Evolutionary conservation across 495 filamentous ascomycete species (phyloP).

Genomic region (Aspergillus steynii): DNA sequence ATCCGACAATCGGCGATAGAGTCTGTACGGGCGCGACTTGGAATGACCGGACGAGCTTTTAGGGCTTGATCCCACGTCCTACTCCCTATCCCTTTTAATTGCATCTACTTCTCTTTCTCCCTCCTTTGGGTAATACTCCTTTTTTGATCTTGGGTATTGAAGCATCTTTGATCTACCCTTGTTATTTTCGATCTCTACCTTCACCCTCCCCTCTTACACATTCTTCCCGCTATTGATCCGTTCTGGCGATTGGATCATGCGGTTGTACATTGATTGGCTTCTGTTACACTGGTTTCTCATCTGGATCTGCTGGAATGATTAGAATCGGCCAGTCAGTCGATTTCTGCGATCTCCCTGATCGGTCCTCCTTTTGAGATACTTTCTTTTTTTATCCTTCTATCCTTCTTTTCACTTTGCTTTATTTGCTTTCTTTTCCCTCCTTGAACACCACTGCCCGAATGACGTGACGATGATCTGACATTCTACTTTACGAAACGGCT

Average conservation of each 20-base stretch:
- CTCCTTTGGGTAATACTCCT: slow-evolving; percentile 17
- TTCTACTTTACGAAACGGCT: slow-evolving; percentile 13
- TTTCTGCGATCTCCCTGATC: slow-evolving; percentile 1
- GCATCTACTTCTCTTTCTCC: slow-evolving; percentile 15
- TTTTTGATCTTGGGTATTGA: not conserved
- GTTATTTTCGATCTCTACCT: not conserved
- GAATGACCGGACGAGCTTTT: slow-evolving; percentile 27
- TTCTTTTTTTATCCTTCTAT: slow-evolving; percentile 5
- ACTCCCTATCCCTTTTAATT: slow-evolving; percentile 6
- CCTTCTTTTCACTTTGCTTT: slow-evolving; percentile 10
- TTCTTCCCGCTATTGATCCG: not conserved
- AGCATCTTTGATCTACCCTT: not conserved
- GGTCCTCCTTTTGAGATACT: slow-evolving; percentile 11
- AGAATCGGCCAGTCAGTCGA: not conserved
- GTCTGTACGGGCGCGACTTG: slow-evolving; percentile 14
- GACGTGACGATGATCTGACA: slow-evolving; percentile 18
- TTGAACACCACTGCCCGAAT: slow-evolving; percentile 6
- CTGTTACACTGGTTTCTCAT: not conserved
- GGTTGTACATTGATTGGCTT: not conserved
- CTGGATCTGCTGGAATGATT: not conserved
- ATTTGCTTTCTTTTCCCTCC: slow-evolving; percentile 8
- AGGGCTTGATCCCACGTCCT: slow-evolving; percentile 23
- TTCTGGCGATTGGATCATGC: not conserved
- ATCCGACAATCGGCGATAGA: slow-evolving; percentile 11
- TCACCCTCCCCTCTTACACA: not conserved